phyloP scores from a whole-genome alignment of 2,329 filamentous ascomycete genomes.

The Huntiella omanensis region DNA sequence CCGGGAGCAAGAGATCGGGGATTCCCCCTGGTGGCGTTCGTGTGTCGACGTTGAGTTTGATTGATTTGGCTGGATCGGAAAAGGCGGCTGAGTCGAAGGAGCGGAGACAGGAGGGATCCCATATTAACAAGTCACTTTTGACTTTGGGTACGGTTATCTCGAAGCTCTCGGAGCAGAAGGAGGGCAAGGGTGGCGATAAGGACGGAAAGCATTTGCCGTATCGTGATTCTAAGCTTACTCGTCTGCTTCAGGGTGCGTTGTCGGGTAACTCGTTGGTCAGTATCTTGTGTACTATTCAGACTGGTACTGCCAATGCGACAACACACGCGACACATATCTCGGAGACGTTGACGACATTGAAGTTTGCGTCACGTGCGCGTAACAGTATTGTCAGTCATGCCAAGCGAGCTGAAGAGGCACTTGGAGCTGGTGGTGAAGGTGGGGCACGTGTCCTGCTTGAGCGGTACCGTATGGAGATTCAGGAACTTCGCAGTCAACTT shows the following conservation, averaged over 20 bases:
- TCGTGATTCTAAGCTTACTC: conserved; percentile 89
- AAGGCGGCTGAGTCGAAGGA: conserved; percentile 92
- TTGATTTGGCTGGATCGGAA: conserved; percentile 91
- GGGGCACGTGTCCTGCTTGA: conserved; percentile 76
- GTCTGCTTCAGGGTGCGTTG: conserved; percentile 76
- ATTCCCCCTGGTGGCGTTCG: conserved; percentile 74
- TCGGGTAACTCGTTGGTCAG: conserved; percentile 90
- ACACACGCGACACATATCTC: conserved; percentile 55
- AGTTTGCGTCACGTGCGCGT: conserved; percentile 90
- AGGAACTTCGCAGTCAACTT: conserved; percentile 60
- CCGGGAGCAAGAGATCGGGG: conserved; percentile 47
- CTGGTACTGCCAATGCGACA: conserved; percentile 58
- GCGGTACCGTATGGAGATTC: conserved; percentile 83
- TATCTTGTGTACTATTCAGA: conserved; percentile 90
- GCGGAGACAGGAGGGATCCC: conserved; percentile 78
- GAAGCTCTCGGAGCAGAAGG: conserved; percentile 69
- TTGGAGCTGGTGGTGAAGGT: conserved; percentile 63
- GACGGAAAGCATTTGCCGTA: conserved; percentile 89
- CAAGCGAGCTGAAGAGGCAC: conserved; percentile 80
- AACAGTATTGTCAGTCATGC: conserved; percentile 97
- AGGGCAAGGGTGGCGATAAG: conserved; percentile 52
- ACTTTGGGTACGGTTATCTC: conserved; percentile 92
- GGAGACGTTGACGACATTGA: conserved; percentile 89
- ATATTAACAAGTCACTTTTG: conserved; percentile 95
- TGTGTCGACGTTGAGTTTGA: conserved; percentile 85